Evolutionary conservation across 164 flowering plant genomes (phyloP), one percentile per base, ranked within the genome.

Genomic region (Amborella trichopoda): DNA sequence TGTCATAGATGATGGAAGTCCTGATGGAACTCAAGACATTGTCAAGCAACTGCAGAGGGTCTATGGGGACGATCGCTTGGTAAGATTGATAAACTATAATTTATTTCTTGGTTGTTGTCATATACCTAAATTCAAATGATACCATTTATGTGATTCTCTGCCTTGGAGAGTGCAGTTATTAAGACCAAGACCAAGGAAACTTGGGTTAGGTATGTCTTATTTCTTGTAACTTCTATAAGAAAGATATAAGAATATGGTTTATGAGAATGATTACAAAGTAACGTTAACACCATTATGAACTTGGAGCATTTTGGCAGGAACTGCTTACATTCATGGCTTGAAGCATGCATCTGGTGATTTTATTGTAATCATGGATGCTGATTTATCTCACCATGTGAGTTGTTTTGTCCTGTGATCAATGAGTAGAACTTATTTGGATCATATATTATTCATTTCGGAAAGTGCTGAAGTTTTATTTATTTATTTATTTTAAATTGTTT

Each of bases 351-450:
- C 96, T 50, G 96, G 99, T 3, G 73, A 82, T 59, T 91, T 78
- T 69, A 74, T 91, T 53, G 83, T 91, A 2, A 91, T 91, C 48
- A 91, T 91, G 96, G 99, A 91, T 68, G 99, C 99, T 62, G 99
- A 91, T 72, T 56, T 91, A 32, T 91, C 99, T n/a, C 99, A 91
- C 60, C 99, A 91, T 74, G 99, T 91, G 73, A 71, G 94, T 64
- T 13, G 53, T 6, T 20, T 42, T 23, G n/a, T 4, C 25, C 25
- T 30, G 45, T 26, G 25, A 28, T 52, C n/a, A n/a, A n/a, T n/a
- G n/a, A n/a, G n/a, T 23, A 17, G 21, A 25, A 6, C 19, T 19
- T 56, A 5, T 17, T 50, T 14, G 14, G 25, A 30, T 25, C 28
- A 48, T 2, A 1, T 37, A 6, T 14, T 37, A 37, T 37, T 18